These are phyloP conservation scores for Beauveria caledonica DNA, from an alignment of 2,329 filamentous ascomycete genomes.

Conservation along the genomic window DNA sequence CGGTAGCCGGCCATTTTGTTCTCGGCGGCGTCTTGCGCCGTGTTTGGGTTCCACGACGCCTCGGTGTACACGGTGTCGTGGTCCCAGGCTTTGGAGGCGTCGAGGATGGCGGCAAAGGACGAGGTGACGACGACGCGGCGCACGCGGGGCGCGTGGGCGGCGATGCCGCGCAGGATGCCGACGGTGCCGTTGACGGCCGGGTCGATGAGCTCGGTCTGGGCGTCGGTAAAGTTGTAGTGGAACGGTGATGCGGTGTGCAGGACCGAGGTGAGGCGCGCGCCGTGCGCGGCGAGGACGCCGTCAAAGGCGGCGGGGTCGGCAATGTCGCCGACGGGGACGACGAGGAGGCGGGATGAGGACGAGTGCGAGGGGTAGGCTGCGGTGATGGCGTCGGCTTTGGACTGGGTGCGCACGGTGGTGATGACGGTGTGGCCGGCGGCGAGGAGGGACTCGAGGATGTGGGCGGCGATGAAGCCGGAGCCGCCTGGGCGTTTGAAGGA, in stretches of 20 bases:
- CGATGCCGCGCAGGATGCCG: slow-evolving; percentile 63
- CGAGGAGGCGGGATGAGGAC: slow-evolving; percentile 28
- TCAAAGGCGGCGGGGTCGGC: slow-evolving; percentile 67
- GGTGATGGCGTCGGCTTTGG: slow-evolving; percentile 44
- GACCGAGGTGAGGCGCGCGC: slow-evolving; percentile 44
- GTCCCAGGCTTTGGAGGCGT: slow-evolving; percentile 29
- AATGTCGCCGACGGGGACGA: slow-evolving; percentile 67
- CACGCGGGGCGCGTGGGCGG: slow-evolving; percentile 48
- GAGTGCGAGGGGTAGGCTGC: slow-evolving; percentile 33
- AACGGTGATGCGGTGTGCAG: slow-evolving; percentile 55
- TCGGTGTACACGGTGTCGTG: slow-evolving; percentile 35
- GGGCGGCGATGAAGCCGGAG: slow-evolving; percentile 47
- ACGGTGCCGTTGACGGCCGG: slow-evolving; percentile 53
- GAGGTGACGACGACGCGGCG: slow-evolving; percentile 44
- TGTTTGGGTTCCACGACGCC: slow-evolving; percentile 46
- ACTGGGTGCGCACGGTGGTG: slow-evolving; percentile 47
- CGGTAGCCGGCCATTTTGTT: slow-evolving; percentile 40
- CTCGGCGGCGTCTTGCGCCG: slow-evolving; percentile 33
- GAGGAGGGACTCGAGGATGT: slow-evolving; percentile 47
- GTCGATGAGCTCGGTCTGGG: slow-evolving; percentile 46
- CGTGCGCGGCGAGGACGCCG: slow-evolving; percentile 43
- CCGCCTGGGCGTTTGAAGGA: slow-evolving; percentile 27
- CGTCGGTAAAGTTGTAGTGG: slow-evolving; percentile 44
- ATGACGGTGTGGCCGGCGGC: slow-evolving; percentile 42
- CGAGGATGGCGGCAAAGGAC: slow-evolving; percentile 46